These are phyloP conservation scores for Ascochyta pisi DNA, from an alignment of 2,329 filamentous ascomycete genomes.

Conservation along the genomic window DNA sequence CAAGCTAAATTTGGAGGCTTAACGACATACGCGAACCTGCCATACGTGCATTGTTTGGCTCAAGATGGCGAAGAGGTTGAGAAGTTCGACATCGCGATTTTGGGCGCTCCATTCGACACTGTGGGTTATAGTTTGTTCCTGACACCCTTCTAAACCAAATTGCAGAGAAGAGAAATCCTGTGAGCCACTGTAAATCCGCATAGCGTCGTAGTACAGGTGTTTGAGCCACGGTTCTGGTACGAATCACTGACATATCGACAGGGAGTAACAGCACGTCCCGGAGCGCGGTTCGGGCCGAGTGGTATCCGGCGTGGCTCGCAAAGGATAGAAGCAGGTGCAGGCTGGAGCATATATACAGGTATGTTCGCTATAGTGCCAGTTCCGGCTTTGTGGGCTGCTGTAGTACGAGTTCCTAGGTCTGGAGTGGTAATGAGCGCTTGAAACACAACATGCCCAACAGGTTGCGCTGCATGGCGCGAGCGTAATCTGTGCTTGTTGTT, in stretches of 20 bases:
- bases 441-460: background rate
- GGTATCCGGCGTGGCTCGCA: constrained; percentile 60
- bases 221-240: background rate
- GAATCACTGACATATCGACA: constrained; percentile 24
- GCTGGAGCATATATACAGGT: constrained; percentile 60
- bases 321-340: constrained; percentile 52
- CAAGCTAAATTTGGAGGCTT: constrained; percentile 51
- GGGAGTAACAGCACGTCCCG: constrained; percentile 60
- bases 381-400: background rate
- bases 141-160: background rate
- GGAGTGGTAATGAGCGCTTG: background rate
- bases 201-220: background rate
- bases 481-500: background rate
- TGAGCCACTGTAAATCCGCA: too few relatives aligned
- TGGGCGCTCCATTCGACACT: constrained; percentile 60
- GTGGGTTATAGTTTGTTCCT: constrained; percentile 34
- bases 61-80: constrained; percentile 47
- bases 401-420: background rate
- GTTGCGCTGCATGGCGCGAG: background rate
- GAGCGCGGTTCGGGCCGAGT: constrained; percentile 60
- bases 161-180: background rate
- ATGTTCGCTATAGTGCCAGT: constrained; percentile 6
- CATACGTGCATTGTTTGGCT: constrained; percentile 56
- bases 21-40: constrained; percentile 57
- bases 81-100: constrained; percentile 57